Conservation (phyloP, 2,329 filamentous ascomycete genomes). For the Onygenales sp. region DNA sequence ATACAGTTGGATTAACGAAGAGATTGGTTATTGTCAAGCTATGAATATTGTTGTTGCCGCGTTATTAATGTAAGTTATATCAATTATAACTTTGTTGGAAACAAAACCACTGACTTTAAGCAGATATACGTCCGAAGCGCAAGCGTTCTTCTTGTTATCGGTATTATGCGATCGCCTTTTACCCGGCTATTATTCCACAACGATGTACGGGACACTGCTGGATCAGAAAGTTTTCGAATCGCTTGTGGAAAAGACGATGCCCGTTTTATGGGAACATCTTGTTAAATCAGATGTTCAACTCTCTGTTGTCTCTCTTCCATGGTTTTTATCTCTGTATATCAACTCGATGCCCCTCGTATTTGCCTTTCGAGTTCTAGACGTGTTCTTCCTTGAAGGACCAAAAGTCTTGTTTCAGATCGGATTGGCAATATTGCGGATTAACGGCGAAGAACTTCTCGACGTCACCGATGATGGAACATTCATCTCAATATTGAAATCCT, state of each 20-base stretch:
- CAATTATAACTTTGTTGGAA: slow-evolving; percentile 3
- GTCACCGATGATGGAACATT: slow-evolving; percentile 92
- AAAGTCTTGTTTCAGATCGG: slow-evolving; percentile 97
- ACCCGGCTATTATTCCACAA: slow-evolving; percentile 95
- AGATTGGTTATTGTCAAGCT: slow-evolving; percentile 96
- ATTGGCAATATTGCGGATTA: slow-evolving; percentile 91
- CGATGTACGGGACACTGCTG: slow-evolving; percentile 96
- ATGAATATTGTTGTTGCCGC: slow-evolving; percentile 99
- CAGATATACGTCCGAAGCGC: slow-evolving; percentile 87
- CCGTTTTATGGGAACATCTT: slow-evolving; percentile 95
- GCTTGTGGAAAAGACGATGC: slow-evolving; percentile 98
- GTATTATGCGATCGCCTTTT: slow-evolving; percentile 85
- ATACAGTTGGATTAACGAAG: slow-evolving; percentile 93
- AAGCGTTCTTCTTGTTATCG: slow-evolving; percentile 91
- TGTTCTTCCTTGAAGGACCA: slow-evolving; percentile 96
- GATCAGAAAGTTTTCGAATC: slow-evolving; percentile 98
- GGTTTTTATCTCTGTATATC: slow-evolving; percentile 97
- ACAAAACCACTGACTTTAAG: slow-evolving; percentile 1
- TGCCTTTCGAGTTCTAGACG: slow-evolving; percentile 89
- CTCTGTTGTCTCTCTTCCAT: slow-evolving; percentile 91
- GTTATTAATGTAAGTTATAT: slow-evolving; percentile 62
- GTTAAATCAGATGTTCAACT: slow-evolving; percentile 93
- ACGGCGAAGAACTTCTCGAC: slow-evolving; percentile 90
- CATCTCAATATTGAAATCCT: slow-evolving; percentile 89
- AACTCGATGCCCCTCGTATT: slow-evolving; percentile 99